Conservation (phyloP, 805 yeast species). For the Candida qinlingensis region DNA sequence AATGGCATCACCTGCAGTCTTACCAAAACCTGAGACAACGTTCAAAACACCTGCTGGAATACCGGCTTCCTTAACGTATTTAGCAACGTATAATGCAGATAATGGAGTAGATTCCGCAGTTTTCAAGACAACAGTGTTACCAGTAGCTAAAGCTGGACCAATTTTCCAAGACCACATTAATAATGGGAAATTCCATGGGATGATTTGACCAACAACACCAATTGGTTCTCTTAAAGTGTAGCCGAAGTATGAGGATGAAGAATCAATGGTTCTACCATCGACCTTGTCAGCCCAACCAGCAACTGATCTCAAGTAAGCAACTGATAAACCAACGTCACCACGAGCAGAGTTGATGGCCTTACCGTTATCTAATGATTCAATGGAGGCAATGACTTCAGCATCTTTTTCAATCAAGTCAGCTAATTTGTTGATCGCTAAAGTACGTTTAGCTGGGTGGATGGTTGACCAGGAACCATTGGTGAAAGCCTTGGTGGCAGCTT, state of each 20-base stretch:
- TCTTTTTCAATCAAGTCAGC: slow-evolving; percentile 11
- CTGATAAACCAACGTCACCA: slow-evolving; percentile 11
- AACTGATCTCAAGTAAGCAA: slow-evolving; percentile 12
- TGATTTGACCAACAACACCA: slow-evolving; percentile 14
- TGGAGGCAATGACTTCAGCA: slow-evolving; percentile 8
- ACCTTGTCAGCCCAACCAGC: slow-evolving; percentile 15
- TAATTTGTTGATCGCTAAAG: slow-evolving; percentile 10
- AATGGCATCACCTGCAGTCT: slow-evolving; percentile 14
- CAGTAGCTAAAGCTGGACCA: slow-evolving; percentile 14
- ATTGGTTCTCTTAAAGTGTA: slow-evolving; percentile 12
- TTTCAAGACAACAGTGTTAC: slow-evolving; percentile 11
- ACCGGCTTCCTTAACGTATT: slow-evolving; percentile 12
- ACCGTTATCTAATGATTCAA: slow-evolving; percentile 12
- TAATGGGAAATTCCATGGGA: slow-evolving; percentile 14
- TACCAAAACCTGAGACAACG: slow-evolving; percentile 13
- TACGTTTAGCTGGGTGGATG: slow-evolving; percentile 10
- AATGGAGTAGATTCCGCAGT: slow-evolving; percentile 13
- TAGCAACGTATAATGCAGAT: slow-evolving; percentile 11
- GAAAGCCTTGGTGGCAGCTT: slow-evolving; percentile 11
- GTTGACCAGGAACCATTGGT: slow-evolving; percentile 11
- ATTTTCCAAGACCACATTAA: slow-evolving; percentile 14
- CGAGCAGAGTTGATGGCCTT: slow-evolving; percentile 12
- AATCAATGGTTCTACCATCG: slow-evolving; percentile 13
- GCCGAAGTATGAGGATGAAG: slow-evolving; percentile 8
- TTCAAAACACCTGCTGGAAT: slow-evolving; percentile 13